A percentile compares a stretch with the other conserved stretches of the same genome.
Evolutionary conservation across 106 monocot species (phyloP).

Genomic region (Dioscorea alata): DNA sequence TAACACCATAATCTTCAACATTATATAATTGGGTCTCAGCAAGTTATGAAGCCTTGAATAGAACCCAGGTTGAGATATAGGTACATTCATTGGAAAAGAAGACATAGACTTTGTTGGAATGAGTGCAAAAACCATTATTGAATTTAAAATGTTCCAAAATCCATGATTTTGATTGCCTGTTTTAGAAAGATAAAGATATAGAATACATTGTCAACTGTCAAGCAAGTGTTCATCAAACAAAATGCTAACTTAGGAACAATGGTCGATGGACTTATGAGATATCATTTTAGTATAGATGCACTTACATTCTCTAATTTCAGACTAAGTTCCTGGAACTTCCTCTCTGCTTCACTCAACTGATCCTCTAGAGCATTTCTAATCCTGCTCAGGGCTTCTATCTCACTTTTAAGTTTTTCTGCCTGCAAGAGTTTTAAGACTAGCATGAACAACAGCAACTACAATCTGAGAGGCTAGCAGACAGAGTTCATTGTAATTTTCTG

Average conservation of each 20-base stretch:
- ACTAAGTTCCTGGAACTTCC: constrained; percentile 36
- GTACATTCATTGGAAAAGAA: neutral
- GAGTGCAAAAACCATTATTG: neutral
- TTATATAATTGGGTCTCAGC: neutral
- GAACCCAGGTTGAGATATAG: neutral
- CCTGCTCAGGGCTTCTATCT: constrained; percentile 31
- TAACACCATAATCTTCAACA: neutral
- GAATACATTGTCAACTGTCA: neutral
- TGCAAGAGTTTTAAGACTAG: constrained; percentile 10
- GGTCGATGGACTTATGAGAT: neutral
- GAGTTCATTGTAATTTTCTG: neutral
- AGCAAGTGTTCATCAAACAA: neutral
- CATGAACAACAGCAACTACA: neutral
- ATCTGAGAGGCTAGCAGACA: neutral
- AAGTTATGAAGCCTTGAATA: neutral
- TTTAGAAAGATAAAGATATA: neutral
- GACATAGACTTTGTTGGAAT: neutral
- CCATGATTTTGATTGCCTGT: neutral
- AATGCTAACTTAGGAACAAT: neutral
- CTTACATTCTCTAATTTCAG: constrained; percentile 43
- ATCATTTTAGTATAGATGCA: neutral
- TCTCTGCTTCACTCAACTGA: constrained; percentile 48
- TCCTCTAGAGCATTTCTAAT: constrained; percentile 41
- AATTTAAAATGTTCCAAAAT: neutral
- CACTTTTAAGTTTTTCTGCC: constrained; percentile 52